phyloP scores from a whole-genome alignment of 352 stramenopile species.

The Phytopythium montanum region DNA sequence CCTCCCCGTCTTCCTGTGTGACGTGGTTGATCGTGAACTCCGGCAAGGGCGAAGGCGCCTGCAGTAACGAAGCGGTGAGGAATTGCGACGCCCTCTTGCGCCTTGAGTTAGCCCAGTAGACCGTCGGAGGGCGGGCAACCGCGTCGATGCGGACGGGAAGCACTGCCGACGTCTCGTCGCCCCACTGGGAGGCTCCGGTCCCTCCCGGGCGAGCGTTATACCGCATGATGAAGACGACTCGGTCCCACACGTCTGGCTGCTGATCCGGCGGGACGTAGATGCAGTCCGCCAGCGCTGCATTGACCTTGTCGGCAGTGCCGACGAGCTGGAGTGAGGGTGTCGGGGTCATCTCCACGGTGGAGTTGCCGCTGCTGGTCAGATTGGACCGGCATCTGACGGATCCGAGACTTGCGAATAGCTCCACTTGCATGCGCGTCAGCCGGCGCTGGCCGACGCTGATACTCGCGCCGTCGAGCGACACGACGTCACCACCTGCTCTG shows the following conservation, averaged over 20 bases:
- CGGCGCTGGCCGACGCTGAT: neutral
- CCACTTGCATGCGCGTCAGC: neutral
- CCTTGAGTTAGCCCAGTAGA: neutral
- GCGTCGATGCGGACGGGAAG: neutral
- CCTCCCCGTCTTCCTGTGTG: neutral
- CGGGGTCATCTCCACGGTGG: neutral
- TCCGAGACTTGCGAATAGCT: neutral
- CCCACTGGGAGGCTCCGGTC: neutral
- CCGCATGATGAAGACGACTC: neutral
- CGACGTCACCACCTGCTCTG: neutral
- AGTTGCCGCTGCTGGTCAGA: neutral
- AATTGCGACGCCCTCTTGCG: neutral
- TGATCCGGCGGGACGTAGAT: neutral
- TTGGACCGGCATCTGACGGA: neutral
- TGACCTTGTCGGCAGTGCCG: neutral
- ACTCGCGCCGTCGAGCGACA: neutral
- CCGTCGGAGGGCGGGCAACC: neutral
- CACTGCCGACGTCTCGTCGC: neutral
- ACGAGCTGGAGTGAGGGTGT: neutral
- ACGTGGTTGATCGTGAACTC: neutral
- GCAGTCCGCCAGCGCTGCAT: neutral
- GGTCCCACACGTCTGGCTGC: constrained; percentile 2
- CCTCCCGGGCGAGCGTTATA: neutral
- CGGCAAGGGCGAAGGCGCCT: neutral
- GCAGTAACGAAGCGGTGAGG: neutral